These are phyloP conservation scores for Cyberlindnera mrakii DNA, from an alignment of 805 yeast genomes.

Conservation along the genomic window DNA sequence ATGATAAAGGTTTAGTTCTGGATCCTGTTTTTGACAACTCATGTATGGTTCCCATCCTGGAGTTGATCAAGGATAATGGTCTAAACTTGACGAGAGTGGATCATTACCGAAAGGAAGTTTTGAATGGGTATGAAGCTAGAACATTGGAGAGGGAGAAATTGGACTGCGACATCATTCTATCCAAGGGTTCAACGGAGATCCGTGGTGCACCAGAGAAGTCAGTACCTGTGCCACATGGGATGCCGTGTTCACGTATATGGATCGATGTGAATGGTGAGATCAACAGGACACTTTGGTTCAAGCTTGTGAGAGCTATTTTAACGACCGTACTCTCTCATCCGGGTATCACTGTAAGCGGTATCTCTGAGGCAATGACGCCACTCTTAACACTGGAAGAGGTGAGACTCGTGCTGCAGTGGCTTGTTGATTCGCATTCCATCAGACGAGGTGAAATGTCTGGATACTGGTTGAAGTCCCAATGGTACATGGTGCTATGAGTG, in stretches of 20 bases:
- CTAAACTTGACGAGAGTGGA: constrained; percentile 49
- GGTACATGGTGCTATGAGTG: constrained; percentile 34
- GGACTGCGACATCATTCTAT: constrained; percentile 55
- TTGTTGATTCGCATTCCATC: constrained; percentile 35
- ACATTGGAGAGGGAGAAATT: constrained; percentile 60
- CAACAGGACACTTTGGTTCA: constrained; percentile 54
- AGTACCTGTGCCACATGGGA: constrained; percentile 48
- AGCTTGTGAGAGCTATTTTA: constrained; percentile 41
- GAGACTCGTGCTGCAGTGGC: constrained; percentile 36
- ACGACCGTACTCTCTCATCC: constrained; percentile 46
- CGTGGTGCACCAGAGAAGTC: constrained; percentile 7
- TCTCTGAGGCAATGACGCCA: constrained; percentile 13
- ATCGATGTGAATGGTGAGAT: constrained; percentile 58
- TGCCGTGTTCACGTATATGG: constrained; percentile 69
- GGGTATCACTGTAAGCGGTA: constrained; percentile 35
- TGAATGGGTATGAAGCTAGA: constrained; percentile 70
- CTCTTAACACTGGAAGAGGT: constrained; percentile 28
- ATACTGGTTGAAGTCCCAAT: constrained; percentile 36
- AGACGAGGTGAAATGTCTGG: constrained; percentile 30
- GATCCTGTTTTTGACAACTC: constrained; percentile 53
- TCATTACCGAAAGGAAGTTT: constrained; percentile 39
- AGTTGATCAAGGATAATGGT: constrained; percentile 38
- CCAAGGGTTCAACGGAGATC: constrained; percentile 12
- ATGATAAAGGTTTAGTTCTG: constrained; percentile 48
- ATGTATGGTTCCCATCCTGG: constrained; percentile 56